Base-by-base conservation (phyloP, 352 stramenopile species). In the Phytopythium boreale region DNA sequence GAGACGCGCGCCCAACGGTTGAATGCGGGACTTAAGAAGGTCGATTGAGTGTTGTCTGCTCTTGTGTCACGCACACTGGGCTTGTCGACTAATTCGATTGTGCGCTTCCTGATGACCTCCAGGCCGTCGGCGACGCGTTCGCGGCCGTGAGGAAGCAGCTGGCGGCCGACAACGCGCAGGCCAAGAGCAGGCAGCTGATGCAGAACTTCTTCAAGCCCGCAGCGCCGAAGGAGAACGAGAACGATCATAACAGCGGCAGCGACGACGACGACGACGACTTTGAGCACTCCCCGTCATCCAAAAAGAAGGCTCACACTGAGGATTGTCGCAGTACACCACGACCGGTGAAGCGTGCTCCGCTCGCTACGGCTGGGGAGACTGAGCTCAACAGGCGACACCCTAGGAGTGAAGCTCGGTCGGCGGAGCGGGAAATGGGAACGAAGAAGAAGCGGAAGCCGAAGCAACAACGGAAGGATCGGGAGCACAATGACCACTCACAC, bases 1-100 rank as follows among this genome's bases (percentile, higher is more conserved):
- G 66, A 76, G 39, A 92, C 84, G 10, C 68, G 78, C 39, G 79
- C 84, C 7, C 77, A 89, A 61, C 64, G 66, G 0, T 49, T 92
- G 46, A 90, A 92, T 70, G 73, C 71, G 44, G 78, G 66, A 0
- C 39, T 92, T 9, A 77, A 84, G 47, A 75, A 71, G 69, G 83
- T 87, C 10, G 17, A 34, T 3, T 8, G 61, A 59, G 37, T 10
- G 22, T 6, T 20, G 46, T 6, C 1, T 51, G 9, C 4, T 12
- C 0, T 27, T 17, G 34, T 17, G 34, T 14, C 34, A 39, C 34
- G 34, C 5, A 14, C 34, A 14, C 34, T 39, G 34, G 34, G 34
- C 7, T 14, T 10, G 10, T 15, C 10, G 34, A 15, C 34, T 39
- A 1, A 39, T 14, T 14, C 11, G 1, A 14, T 39, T 10, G 34